Evolutionary conservation across 306 rosid genomes (phyloP).

Genomic region (Cicer arietinum): DNA sequence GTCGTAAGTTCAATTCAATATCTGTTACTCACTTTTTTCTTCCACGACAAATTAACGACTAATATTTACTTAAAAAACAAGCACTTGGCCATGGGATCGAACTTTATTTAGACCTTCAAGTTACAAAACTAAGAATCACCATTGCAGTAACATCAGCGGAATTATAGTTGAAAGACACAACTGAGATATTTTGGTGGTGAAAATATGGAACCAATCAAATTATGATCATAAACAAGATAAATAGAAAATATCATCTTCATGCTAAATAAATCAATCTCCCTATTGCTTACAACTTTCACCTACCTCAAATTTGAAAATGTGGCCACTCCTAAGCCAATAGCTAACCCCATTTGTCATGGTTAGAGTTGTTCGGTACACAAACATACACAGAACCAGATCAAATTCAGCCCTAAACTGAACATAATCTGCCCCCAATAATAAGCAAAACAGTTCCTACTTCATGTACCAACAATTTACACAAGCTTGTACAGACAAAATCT

Average conservation of each 20-base stretch:
- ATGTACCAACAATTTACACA: conserved; percentile 58
- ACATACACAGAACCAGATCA: conserved; percentile 44
- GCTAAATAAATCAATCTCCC: conserved; percentile 33
- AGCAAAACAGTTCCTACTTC: conserved; percentile 56
- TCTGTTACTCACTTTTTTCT: too few relatives aligned
- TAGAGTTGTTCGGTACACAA: conserved; percentile 43
- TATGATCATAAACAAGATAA: conserved; percentile 36
- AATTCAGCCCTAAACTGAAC: conserved; percentile 87
- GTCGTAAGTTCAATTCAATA: too few relatives aligned
- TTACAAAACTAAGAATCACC: too few relatives aligned
- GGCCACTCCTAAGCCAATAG: conserved; percentile 44
- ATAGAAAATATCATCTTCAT: conserved; percentile 31
- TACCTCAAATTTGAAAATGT: conserved; percentile 33
- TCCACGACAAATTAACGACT: too few relatives aligned
- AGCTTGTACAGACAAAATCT: conserved; percentile 52
- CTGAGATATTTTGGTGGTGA: neutral
- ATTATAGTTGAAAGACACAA: too few relatives aligned
- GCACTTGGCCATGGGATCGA: too few relatives aligned
- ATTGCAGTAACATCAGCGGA: too few relatives aligned
- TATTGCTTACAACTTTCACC: conserved; percentile 41
- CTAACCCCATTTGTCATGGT: conserved; percentile 49
- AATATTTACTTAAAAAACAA: too few relatives aligned
- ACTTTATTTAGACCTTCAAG: too few relatives aligned
- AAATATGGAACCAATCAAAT: conserved; percentile 41
- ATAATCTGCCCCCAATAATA: conserved; percentile 44